Evolutionary conservation across 2,329 filamentous ascomycete species (phyloP), one percentile per base, ranked within the genome.

Genomic region (Fusarium abutilonis): DNA sequence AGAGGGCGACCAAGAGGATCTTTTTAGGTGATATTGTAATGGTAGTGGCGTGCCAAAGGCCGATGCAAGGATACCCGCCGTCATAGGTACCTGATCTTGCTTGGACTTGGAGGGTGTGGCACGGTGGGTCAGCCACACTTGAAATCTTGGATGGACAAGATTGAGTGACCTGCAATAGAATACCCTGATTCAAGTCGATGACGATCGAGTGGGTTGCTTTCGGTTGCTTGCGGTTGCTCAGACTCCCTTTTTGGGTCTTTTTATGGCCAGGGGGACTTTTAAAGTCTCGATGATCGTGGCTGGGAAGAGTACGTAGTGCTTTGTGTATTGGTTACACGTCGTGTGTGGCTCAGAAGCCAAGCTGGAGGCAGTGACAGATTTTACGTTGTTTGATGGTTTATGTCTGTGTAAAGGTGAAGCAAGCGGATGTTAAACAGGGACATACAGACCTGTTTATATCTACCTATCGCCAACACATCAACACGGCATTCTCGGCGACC

Each of bases 1-100:
- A 9, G 56, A 17, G 6, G 65, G 64, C 35, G 44, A 9, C 28
- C 64, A 54, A 8, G 55, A 40, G 28, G 56, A 57, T 63, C 64
- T 53, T 61, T 69, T 70, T 60, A 50, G 43, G 60, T 56, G 66
- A 63, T 68, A 69, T 58, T 67, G 69, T 7, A 70, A 68, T n/a
- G 65, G 56, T 29, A 72, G 54, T 17, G 73, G 65, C 28, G 75
- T 55, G 52, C 75, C 74, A 64, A 77, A 76, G 43, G 74, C 75
- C 28, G 74, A 76, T 46, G 67, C 72, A 21, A 73, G 49, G 48
- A 73, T 70, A 35, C 67, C 71, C 60, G 74, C 71, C 60, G 74
- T 73, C 74, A 75, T 76, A 47, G 28, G 28, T 13, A 19, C 19
- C 19, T 36, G 43, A 49, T 55, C 43, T 51, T 34, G 21, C 43